Evolutionary conservation across 1,139 yeast species (phyloP), one percentile per base, ranked within the genome.

Genomic region (Entelexis sorbosivorans): DNA sequence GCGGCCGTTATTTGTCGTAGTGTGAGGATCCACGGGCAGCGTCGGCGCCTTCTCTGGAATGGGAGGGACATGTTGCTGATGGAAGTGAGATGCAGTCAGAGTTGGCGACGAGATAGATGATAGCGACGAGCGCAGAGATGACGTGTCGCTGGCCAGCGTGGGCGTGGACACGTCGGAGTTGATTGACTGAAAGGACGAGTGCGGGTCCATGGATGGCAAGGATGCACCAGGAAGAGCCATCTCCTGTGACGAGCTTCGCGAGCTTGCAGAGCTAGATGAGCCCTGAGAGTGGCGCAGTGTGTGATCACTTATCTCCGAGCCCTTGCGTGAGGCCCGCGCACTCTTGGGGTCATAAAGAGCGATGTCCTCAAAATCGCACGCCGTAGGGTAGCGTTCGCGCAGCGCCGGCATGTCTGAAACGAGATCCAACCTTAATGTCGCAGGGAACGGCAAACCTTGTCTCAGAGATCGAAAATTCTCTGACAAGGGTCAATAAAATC

Each of bases 101-200:
- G 58, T 52, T 5, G 59, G 58, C 2, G 60, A 49, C 5, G 59
- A 56, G 2, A 49, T 16, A 3, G 60, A 54, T 8, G 56, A 53
- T 13, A 58, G 33, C 16, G 58, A 53, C 4, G 61, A 58, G 26
- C 62, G 49, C 38, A 59, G 24, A n/a, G 59, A 55, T 14, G 60
- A 58, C 20, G 56, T 47, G 43, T 59, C 62, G 44, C 61, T 58
- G 2, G 55, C 44, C 20, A 57, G 43, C 1, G 61, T 56, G 2
- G 61, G 60, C 13, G 59, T 55, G 17, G 58, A 52, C 36, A 51
- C 26, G 17, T 49, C 50, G 7, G 60, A 53, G 35, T 42, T 24
- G n/a, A 45, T 35, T 2, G 58, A 53, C 24, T 47, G 46, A 10
- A 47, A 31, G 4, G 53, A 52, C 11, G 44, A 34, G 13, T 54